A percentile compares a stretch with the other conserved stretches of the same genome.
phyloP scores from a whole-genome alignment of 768 basidiomycete species.

The Exidia glandulosa region DNA sequence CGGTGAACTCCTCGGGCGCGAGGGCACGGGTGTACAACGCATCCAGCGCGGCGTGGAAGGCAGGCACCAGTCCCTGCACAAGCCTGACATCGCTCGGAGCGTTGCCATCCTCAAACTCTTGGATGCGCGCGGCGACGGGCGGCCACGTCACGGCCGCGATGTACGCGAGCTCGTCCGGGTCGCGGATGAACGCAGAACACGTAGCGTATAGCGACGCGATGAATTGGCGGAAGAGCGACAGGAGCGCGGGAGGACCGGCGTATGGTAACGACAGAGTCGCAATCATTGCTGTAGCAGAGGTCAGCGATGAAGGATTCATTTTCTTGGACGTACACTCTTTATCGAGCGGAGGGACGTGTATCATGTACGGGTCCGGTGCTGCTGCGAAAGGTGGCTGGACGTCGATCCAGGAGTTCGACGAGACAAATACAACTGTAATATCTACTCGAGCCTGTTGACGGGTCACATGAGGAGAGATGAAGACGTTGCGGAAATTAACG shows the following conservation, averaged over 20 bases:
- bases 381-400: conserved; percentile 59
- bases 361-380: conserved; percentile 59
- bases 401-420: conserved; percentile 58
- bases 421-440: conserved; percentile 51
- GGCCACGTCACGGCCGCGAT: conserved; percentile 75
- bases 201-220: conserved; percentile 44
- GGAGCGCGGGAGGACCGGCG: conserved; percentile 23
- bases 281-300: conserved; percentile 26
- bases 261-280: background rate
- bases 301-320: background rate
- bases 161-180: conserved; percentile 62
- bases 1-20: too few species aligned
- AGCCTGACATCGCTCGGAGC: too few species aligned
- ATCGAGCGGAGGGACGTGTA: conserved; percentile 40
- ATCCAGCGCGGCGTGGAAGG: too few species aligned
- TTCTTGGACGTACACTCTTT: conserved; percentile 40
- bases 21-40: too few species aligned
- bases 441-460: conserved; percentile 41
- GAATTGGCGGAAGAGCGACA: conserved; percentile 55
- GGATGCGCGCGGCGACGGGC: conserved; percentile 47
- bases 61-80: too few species aligned
- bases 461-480: conserved; percentile 1
- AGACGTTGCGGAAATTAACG: conserved; percentile 13
- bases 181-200: conserved; percentile 53
- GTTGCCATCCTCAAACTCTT: conserved; percentile 58